Conservation (phyloP, 441 rosid species). For the Populus tomentosa region DNA sequence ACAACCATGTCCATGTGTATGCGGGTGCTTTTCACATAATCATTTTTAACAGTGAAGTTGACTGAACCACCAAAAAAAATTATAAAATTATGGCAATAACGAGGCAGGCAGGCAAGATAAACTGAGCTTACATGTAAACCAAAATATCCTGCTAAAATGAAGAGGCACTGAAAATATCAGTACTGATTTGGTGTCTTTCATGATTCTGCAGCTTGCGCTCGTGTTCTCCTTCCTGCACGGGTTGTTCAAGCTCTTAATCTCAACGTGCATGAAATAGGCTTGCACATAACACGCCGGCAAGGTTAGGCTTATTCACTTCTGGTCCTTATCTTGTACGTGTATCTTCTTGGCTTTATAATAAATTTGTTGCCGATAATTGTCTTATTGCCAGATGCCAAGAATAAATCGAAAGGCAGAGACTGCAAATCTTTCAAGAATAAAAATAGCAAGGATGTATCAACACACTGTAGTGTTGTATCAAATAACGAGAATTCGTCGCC, state of each 20-base stretch:
- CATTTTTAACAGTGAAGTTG: no score
- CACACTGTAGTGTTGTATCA: conserved; percentile 27
- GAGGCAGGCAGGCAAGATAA: no score
- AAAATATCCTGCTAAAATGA: not conserved
- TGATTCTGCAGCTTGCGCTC: conserved; percentile 57
- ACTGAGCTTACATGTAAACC: not conserved
- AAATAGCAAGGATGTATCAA: conserved; percentile 30
- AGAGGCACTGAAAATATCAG: not conserved
- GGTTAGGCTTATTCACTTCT: conserved; percentile 26
- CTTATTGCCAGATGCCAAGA: conserved; percentile 21
- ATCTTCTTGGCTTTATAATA: not conserved
- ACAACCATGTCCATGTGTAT: not conserved
- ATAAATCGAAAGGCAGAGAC: conserved; percentile 27
- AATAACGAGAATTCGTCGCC: conserved; percentile 41
- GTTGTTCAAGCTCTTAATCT: conserved; percentile 86
- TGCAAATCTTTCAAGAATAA: conserved; percentile 23
- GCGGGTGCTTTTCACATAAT: no score
- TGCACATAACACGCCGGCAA: conserved; percentile 53
- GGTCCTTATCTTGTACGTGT: not conserved
- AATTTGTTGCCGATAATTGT: not conserved
- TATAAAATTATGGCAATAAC: no score
- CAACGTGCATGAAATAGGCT: conserved; percentile 57
- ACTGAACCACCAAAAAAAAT: no score
- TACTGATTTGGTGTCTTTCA: not conserved
- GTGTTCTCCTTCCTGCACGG: conserved; percentile 77